A percentile compares a stretch with the other conserved stretches of the same genome.
phyloP scores from a whole-genome alignment of 306 rosid genomes.

The Malus sylvestris region DNA sequence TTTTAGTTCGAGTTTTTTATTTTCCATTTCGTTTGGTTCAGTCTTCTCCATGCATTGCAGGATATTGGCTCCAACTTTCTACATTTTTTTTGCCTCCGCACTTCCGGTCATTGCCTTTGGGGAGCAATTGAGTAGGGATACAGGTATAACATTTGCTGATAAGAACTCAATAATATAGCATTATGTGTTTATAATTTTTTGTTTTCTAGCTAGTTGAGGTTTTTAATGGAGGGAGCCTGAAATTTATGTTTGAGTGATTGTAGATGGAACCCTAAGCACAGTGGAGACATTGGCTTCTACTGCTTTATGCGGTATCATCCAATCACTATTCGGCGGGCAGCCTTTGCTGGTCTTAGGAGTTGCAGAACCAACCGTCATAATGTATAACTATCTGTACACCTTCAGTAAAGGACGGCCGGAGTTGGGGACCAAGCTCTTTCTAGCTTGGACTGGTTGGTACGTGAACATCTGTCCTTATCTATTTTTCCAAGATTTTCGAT shows the following conservation, averaged over 20 bases:
- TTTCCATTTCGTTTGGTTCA: background rate
- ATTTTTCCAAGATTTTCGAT: background rate
- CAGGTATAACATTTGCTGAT: constrained; percentile 35
- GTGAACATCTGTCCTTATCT: background rate
- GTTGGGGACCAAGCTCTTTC: constrained; percentile 52
- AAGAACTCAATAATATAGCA: too few relatives aligned
- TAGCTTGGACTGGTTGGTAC: constrained; percentile 94
- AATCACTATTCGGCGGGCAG: constrained; percentile 81
- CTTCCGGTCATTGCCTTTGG: constrained; percentile 90
- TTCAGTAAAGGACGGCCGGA: constrained; percentile 51
- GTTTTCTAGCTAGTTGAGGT: background rate
- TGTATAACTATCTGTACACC: constrained; percentile 77
- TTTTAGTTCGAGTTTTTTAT: too few relatives aligned
- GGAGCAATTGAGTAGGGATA: constrained; percentile 70
- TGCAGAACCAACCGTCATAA: constrained; percentile 90
- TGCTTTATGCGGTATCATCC: constrained; percentile 85
- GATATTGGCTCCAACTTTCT: constrained; percentile 82
- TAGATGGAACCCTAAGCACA: constrained; percentile 82
- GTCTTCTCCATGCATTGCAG: constrained; percentile 24
- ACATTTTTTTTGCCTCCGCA: constrained; percentile 87
- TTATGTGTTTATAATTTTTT: too few relatives aligned
- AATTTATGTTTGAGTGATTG: constrained; percentile 1
- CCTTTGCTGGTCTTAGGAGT: constrained; percentile 82
- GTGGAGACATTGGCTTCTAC: constrained; percentile 88
- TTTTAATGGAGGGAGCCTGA: background rate